phyloP scores from a whole-genome alignment of 2,329 filamentous ascomycete species.

The Mariannaea sp. region DNA sequence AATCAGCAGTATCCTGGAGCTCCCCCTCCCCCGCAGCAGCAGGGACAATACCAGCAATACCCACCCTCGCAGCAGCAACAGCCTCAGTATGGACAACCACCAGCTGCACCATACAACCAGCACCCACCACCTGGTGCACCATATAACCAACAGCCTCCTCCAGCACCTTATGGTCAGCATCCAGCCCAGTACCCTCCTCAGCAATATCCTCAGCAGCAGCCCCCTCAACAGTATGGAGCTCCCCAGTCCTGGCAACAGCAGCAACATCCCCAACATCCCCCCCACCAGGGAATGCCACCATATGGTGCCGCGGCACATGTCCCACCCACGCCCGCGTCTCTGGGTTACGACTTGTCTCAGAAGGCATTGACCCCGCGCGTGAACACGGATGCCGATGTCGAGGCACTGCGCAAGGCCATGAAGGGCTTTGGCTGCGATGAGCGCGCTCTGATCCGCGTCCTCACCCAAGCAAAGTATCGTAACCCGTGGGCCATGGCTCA shows the following conservation, averaged over 20 bases:
- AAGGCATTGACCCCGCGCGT: conserved; percentile 33
- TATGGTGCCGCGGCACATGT: conserved; percentile 9
- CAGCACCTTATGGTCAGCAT: not conserved
- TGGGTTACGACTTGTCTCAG: conserved; percentile 39
- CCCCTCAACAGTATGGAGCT: conserved; percentile 5
- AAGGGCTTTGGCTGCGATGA: conserved; percentile 45
- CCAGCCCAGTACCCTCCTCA: conserved; percentile 11
- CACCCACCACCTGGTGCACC: not conserved
- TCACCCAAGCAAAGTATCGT: conserved; percentile 39
- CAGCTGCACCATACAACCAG: not conserved
- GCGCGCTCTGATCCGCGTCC: conserved; percentile 36
- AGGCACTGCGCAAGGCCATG: conserved; percentile 43
- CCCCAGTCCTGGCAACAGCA: conserved; percentile 33
- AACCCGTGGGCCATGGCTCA: conserved; percentile 43
- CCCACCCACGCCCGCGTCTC: conserved; percentile 36
- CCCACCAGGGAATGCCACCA: conserved; percentile 9
- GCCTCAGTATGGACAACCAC: not conserved
- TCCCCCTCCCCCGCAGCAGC: not conserved
- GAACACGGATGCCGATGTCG: conserved; percentile 39
- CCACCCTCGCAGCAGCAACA: not conserved
- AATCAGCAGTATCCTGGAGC: too few relatives aligned
- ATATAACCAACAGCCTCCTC: conserved; percentile 4
- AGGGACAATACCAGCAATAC: not conserved
- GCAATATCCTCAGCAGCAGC: not conserved
- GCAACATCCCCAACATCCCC: too few relatives aligned